Evolutionary conservation across 2,329 filamentous ascomycete species (phyloP).

Genomic region (Alternaria metachromatica): DNA sequence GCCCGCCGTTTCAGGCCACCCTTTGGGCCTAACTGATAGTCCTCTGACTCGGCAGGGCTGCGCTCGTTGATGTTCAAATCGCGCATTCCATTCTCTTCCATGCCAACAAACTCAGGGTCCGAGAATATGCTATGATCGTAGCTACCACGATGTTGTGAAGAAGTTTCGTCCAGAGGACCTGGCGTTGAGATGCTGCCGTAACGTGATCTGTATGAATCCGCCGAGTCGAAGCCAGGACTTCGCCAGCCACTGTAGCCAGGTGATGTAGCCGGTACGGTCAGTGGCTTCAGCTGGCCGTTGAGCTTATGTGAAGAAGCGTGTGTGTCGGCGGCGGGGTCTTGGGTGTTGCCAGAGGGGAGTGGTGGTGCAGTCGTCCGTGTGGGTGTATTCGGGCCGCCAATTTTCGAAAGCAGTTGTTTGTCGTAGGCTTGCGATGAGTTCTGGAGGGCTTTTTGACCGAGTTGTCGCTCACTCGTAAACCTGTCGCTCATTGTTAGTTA

Average conservation of each 20-base stretch:
- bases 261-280: conserved; percentile 55
- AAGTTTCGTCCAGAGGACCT: conserved; percentile 57
- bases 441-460: conserved; percentile 64
- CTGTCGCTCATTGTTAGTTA: conserved; percentile 46
- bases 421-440: conserved; percentile 68
- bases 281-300: conserved; percentile 53
- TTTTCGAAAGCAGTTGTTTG: conserved; percentile 67
- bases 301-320: conserved; percentile 50
- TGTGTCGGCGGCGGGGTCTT: conserved; percentile 45
- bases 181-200: conserved; percentile 58
- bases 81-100: conserved; percentile 61
- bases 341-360: conserved; percentile 38
- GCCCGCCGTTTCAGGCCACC: conserved; percentile 69
- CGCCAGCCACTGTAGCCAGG: conserved; percentile 52
- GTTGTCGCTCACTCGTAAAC: conserved; percentile 65
- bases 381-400: conserved; percentile 65
- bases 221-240: conserved; percentile 50
- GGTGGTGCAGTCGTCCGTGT: conserved; percentile 51
- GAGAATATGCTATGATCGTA: conserved; percentile 66
- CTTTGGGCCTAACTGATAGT: conserved; percentile 53
- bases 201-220: conserved; percentile 48
- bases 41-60: conserved; percentile 54
- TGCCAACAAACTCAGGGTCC: conserved; percentile 55
- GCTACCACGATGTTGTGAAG: conserved; percentile 65
- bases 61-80: conserved; percentile 63